Conservation (phyloP, 192 early-diverging fungal species). For the Borealophlyctis nickersoniae region DNA sequence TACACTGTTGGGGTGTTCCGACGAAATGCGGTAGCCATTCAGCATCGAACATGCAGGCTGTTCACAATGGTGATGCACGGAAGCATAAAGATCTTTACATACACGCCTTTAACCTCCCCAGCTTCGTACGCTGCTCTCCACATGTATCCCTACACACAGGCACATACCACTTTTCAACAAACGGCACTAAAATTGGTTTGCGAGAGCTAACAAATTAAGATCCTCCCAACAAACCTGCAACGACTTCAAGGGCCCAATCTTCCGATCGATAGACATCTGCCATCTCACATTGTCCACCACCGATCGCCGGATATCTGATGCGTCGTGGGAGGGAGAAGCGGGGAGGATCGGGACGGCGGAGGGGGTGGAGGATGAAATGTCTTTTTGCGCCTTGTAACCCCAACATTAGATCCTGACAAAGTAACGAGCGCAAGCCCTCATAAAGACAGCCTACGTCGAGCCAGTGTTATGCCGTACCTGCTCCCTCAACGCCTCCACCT, state of each 20-base stretch:
- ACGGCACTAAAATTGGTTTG: background rate
- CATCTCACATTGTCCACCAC: slow-evolving; percentile 71
- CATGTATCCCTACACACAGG: slow-evolving; percentile 68
- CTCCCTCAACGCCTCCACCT: slow-evolving; percentile 49
- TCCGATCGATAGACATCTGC: slow-evolving; percentile 85
- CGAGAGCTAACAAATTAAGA: background rate
- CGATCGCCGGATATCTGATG: slow-evolving; percentile 40
- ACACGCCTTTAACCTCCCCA: slow-evolving; percentile 74
- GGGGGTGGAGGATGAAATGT: slow-evolving; percentile 12
- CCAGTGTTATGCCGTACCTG: slow-evolving; percentile 36
- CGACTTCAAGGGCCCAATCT: slow-evolving; percentile 83
- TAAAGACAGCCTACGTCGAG: too few relatives aligned
- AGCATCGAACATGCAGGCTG: too few relatives aligned
- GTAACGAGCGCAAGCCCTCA: slow-evolving; percentile 1
- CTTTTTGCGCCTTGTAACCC: slow-evolving; percentile 24
- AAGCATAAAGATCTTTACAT: slow-evolving; percentile 36
- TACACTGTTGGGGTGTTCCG: slow-evolving; percentile 57
- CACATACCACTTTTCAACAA: slow-evolving; percentile 11
- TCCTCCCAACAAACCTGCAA: slow-evolving; percentile 59
- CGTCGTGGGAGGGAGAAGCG: slow-evolving; percentile 13
- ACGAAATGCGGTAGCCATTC: too few relatives aligned
- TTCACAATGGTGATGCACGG: background rate
- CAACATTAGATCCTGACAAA: slow-evolving; percentile 16
- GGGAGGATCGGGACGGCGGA: slow-evolving; percentile 20
- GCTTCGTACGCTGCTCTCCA: slow-evolving; percentile 83